phyloP scores from a whole-genome alignment of 495 filamentous ascomycete species.

The Achaetomiella virescens region DNA sequence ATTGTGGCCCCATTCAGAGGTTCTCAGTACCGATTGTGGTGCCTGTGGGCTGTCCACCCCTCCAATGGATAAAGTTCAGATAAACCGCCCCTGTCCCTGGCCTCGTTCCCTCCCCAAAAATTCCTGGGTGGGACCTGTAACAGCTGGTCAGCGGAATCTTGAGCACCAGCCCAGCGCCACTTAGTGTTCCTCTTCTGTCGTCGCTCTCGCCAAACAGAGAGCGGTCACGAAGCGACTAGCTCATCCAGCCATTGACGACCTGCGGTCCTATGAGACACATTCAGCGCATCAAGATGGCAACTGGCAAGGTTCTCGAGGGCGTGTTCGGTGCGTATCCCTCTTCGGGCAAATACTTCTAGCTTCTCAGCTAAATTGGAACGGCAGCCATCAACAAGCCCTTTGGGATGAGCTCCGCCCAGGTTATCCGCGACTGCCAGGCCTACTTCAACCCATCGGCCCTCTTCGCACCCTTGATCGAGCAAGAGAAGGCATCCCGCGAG shows the following conservation, averaged over 20 bases:
- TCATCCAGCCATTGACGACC: too few relatives aligned
- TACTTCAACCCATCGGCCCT: slow-evolving; percentile 73
- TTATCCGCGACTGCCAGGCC: slow-evolving; percentile 73
- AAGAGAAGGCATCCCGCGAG: slow-evolving; percentile 47
- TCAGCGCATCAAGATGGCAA: slow-evolving; percentile 43
- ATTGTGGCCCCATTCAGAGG: background rate
- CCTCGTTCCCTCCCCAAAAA: too few relatives aligned
- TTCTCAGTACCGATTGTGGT: background rate
- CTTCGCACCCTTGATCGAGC: slow-evolving; percentile 67
- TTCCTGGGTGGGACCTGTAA: too few relatives aligned
- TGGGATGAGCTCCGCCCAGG: slow-evolving; percentile 77
- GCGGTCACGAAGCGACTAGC: too few relatives aligned
- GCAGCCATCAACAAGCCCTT: slow-evolving; percentile 89
- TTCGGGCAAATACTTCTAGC: background rate
- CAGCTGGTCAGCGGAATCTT: too few relatives aligned
- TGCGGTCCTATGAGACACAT: slow-evolving; percentile 20
- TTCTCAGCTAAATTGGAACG: background rate
- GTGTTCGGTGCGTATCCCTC: slow-evolving; percentile 54
- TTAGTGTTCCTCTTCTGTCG: too few relatives aligned
- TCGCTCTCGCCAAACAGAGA: too few relatives aligned
- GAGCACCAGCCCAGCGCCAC: too few relatives aligned
- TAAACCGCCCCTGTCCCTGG: too few relatives aligned
- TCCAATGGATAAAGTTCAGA: too few relatives aligned
- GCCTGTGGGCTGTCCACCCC: too few relatives aligned
- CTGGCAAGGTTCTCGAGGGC: slow-evolving; percentile 62